Base-by-base conservation (phyloP, 441 rosid species). In the Gossypium trilobum region DNA sequence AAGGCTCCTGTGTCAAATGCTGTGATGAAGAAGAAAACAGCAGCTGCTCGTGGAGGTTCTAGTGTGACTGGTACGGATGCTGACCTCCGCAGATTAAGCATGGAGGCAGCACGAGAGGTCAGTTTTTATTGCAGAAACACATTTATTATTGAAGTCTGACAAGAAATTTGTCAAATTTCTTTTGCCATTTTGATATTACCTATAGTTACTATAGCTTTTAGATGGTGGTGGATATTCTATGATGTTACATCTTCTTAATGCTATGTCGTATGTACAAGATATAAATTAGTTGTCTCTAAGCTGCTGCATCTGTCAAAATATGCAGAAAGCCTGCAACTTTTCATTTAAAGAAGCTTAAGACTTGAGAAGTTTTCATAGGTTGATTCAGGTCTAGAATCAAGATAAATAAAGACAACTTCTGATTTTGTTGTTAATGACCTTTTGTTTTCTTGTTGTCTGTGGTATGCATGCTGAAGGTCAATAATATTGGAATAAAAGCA, bases 41-140 rank as follows among this genome's bases (percentile, higher is more conserved):
- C 91, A 72, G 91, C 91, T 56, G 80, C 82, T 81, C 89, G 93
- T 67, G 97, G 95, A 78, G 94, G 91, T 78, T 81, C 99, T 72
- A 89, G 91, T 54, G 96, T 95, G 57, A 93, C 99, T 68, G 98
- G 99, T 71, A 93, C 99, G 62, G 99, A 95, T 90, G 98, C 98
- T 76, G 99, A 95, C 83, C 91, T 95, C 73, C 99, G 98, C 55
- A 88, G 99, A 82, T 80, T 95, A 81, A 95, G 97, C 85, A 93
- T 91, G 99, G 99, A 95, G 82, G 99, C 98, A 75, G 99, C 98
- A 75, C 87, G 99, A 73, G 99, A 93, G 94, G 98, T 95, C 75
- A 70, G 81, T 60, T 54, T 64, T 14, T 51, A 52, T 78, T 76
- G 31, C 36, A 50, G 20, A 52, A 39, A 19, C 23, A 19, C 23